Evolutionary conservation across 2,329 filamentous ascomycete species (phyloP), one percentile per base, ranked within the genome.

Genomic region (Curvularia eragrostidis): DNA sequence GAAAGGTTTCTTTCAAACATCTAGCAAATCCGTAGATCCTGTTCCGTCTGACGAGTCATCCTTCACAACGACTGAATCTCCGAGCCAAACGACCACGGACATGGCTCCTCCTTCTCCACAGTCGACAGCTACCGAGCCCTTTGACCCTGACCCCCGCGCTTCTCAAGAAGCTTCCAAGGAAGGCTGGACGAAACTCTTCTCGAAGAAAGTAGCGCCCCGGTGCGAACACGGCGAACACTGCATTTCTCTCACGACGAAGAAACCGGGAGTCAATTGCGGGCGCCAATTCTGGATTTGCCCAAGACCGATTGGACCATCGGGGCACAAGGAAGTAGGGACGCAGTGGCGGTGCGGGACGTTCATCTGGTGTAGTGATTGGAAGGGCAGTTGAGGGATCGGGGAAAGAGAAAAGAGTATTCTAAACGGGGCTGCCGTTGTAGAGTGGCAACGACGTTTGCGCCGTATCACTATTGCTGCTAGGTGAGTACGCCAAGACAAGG

Each of bases 211-310:
- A 1, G 82, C 86, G 1, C 95, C 95, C 1, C 85, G 84, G 56
- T 99, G 95, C 73, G 93, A 97, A 67, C 95, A 99, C 71, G 83
- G 87, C 52, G 93, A 98, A 68, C 90, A 91, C 2, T 98, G 95
- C 76, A 90, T 93, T 63, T 91, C 84, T 63, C 80, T 94, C 50
- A 84, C 88, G 18, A 97, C 93, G 1, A 97, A 94, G 80, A 98
- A 98, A 73, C 83, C 91, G 0, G 95, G 95, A 1, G 80, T 91
- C 62, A 99, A 98, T 70, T 89, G 83, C 62, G 87, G 87, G 0
- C 78, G 87, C 24, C 82, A 83, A 8, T 90, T 89, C 71, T 90
- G 85, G 85, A 87, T 89, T 69, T 90, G 87, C 70, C 75, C 47
- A 13, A 84, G 89, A 39, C 95, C 95, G 3, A 79, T 98, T 1